Percentiles rank a stretch among this genome's conserved stretches.
phyloP scores from a whole-genome alignment of 139 green algal genomes.

The Picochlorum sp. region DNA sequence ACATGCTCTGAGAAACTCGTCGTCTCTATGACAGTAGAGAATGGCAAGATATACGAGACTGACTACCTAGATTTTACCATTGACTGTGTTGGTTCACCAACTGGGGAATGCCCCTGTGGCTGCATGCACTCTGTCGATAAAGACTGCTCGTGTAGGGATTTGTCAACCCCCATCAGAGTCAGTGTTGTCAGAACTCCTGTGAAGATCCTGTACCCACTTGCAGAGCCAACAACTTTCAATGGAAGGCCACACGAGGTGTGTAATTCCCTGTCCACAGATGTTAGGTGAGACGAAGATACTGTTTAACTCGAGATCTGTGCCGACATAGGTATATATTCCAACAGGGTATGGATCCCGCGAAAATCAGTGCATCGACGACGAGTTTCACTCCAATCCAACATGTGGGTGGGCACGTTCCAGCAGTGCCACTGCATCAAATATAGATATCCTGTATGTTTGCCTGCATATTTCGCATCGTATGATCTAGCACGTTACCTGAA shows the following conservation, averaged over 20 bases:
- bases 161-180: slow-evolving; percentile 44
- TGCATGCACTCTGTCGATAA: slow-evolving; percentile 61
- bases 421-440: slow-evolving; percentile 1
- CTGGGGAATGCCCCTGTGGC: slow-evolving; percentile 57
- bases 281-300: too few relatives aligned
- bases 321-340: slow-evolving; percentile 3
- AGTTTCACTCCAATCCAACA: slow-evolving; percentile 38
- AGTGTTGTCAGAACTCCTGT: slow-evolving; percentile 53
- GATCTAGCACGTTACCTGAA: not conserved
- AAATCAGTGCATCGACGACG: slow-evolving; percentile 31
- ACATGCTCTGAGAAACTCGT: slow-evolving; percentile 60
- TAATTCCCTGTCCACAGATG: not conserved
- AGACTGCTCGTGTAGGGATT: slow-evolving; percentile 58
- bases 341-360: slow-evolving; percentile 7
- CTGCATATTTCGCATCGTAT: not conserved
- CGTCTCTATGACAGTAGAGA: slow-evolving; percentile 45
- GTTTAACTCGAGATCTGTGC: too few relatives aligned
- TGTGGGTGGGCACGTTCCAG: slow-evolving; percentile 59
- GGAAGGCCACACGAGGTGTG: slow-evolving; percentile 37
- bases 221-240: slow-evolving; percentile 44
- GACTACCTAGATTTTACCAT: slow-evolving; percentile 48
- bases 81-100: slow-evolving; percentile 50
- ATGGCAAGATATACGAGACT: slow-evolving; percentile 36
- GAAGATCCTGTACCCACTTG: slow-evolving; percentile 57
- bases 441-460: slow-evolving; percentile 21